Base-by-base conservation (phyloP, 768 basidiomycete species). In the Suillus cothurnatus region DNA sequence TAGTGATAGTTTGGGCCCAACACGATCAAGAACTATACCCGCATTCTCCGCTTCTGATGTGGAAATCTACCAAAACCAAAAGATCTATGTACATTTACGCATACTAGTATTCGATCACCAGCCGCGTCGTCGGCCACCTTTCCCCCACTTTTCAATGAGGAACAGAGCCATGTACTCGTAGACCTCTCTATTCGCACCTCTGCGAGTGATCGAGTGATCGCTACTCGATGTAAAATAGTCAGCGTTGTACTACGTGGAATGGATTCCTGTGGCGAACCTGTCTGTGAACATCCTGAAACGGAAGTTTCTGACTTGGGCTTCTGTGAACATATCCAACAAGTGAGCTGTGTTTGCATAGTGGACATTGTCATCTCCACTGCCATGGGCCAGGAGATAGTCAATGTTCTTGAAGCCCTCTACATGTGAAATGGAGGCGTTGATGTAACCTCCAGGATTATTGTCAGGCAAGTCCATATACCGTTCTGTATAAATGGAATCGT, bases 221-320 rank as follows among this genome's bases (percentile, higher is more conserved):
- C 94, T 96, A 74, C 53, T 63, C 31, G 57, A 31, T 39, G 23
- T 9, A 38, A 23, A 61, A 61, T 14, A 28, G 55, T 62, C 17
- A 73, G 63, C 66, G 68, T 38, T 23, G 64, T 59, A 23, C 50
- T 61, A 55, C 38, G 60, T 15, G 26, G 41, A 62, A 17, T 26
- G 28, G 36, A 60, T n/a, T 17, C 53, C 26, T 61, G 62, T 39
- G 52, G 72, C 85, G 71, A 65, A 93, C 91, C 93, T 94, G 78
- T 99, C 97, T 28, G 95, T 95, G 78, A 98, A 99, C 93, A 98
- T 94, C 73, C 96, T 86, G 79, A 98, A 97, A 72, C 90, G 84
- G 72, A 90, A 92, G 66, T 84, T 84, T 70, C 90, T 82, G 53
- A 98, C 85, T 63, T 88, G 81, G 31, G 82, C 88, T 70, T 81